Base-by-base conservation (phyloP, 2,329 filamentous ascomycete genomes). In the Colletotrichum zoysiae region DNA sequence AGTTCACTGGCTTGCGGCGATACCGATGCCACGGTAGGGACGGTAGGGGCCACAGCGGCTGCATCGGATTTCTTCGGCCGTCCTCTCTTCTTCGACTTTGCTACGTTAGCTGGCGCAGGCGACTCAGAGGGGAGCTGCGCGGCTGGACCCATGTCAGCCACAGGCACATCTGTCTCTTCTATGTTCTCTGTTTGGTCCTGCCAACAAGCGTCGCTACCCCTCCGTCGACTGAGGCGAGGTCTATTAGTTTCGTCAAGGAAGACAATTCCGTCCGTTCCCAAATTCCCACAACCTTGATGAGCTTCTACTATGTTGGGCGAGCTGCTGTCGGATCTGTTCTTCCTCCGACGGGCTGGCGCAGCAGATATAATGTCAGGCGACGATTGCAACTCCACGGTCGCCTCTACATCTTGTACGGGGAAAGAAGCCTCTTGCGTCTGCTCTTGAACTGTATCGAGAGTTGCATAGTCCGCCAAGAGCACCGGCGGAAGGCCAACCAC, bases 331-430 rank as follows among this genome's bases (percentile, higher is more conserved):
- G 33, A 18, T 20, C 60, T 64, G 7, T 48, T 64, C 12, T 33
- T 72, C 57, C 72, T 76, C 46, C 38, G 70, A 35, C 23, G 67
- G n/a, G 48, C 65, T 33, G 44, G 68, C 33, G 65, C 64, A 65
- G 62, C 65, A 20, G 75, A 57, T 44, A 76, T 75, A 12, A 76
- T 65, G 33, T 77, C 75, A 9, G 75, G 76, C 16, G 74, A 77
- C 1, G 75, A 77, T 11, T 35, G 53, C 16, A 61, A 55, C 40
- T 70, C 73, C 11, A 48, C 26, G 14, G 50, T 44, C 16, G 53
- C 58, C 38, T 57, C 63, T 40, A 7, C 57, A 30, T 56, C 23
- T 23, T 40, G 33, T 53, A 26, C 12, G 35, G 20, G 23, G 6
- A 33, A 44, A 7, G n/a, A 42, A 38, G 18, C 40, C 56, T 53